These are phyloP conservation scores for Lenzites betulinus DNA, from an alignment of 768 basidiomycete species.

Conservation along the genomic window DNA sequence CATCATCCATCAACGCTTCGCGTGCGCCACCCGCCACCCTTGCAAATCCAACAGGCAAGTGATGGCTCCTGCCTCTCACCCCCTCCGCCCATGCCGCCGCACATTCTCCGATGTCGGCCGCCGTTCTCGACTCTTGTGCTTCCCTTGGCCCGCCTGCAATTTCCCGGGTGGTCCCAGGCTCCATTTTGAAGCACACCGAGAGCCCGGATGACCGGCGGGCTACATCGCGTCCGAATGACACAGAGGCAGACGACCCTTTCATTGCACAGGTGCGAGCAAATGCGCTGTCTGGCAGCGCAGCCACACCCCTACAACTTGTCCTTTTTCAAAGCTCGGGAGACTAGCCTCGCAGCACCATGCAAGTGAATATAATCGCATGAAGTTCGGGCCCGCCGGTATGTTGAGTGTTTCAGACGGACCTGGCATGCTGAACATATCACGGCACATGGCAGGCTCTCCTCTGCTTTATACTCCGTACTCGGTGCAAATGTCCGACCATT, in stretches of 20 bases:
- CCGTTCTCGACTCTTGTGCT: neutral
- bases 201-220: neutral
- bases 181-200: no score
- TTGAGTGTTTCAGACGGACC: constrained; percentile 15
- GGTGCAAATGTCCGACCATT: constrained; percentile 59
- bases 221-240: neutral
- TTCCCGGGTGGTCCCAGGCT: constrained; percentile 17
- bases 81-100: neutral
- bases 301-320: neutral
- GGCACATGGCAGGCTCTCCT: constrained; percentile 49
- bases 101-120: constrained; percentile 4
- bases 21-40: neutral
- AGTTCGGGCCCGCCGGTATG: constrained; percentile 54
- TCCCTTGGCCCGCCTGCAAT: neutral
- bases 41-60: constrained; percentile 2
- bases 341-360: constrained; percentile 76
- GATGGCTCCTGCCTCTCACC: neutral
- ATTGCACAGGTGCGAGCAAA: constrained; percentile 12
- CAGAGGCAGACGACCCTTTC: constrained; percentile 3
- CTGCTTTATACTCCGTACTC: constrained; percentile 63
- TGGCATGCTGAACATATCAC: neutral
- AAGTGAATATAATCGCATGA: constrained; percentile 70
- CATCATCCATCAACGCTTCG: constrained; percentile 18
- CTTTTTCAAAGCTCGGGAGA: constrained; percentile 43
- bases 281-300: neutral